A percentile compares a stretch with the other conserved stretches of the same genome.
Evolutionary conservation across 106 monocot genomes (phyloP).

Genomic region (Dendrobium nobile): DNA sequence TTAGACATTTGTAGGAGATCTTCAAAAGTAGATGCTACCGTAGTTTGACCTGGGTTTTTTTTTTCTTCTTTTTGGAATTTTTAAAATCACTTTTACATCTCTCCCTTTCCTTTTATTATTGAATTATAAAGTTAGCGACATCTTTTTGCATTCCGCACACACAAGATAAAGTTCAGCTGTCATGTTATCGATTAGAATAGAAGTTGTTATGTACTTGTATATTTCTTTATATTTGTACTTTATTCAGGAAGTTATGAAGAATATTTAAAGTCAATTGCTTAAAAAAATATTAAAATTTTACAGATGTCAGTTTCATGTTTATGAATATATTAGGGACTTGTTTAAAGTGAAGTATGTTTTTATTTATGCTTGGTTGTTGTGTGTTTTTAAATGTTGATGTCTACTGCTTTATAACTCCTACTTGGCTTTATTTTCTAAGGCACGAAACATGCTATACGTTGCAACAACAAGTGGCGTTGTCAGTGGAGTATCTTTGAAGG

Average conservation of each 20-base stretch:
- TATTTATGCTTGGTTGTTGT: background rate
- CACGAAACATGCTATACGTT: constrained; percentile 51
- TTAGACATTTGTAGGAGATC: too few species aligned
- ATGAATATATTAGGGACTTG: background rate
- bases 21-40: too few species aligned
- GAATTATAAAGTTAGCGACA: too few species aligned
- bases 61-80: too few species aligned
- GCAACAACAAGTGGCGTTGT: constrained; percentile 79
- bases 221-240: too few species aligned
- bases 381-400: background rate
- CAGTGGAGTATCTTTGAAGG: constrained; percentile 66
- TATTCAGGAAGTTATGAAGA: background rate
- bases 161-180: too few species aligned
- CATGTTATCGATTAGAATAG: too few species aligned
- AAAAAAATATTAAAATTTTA: background rate
- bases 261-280: background rate
- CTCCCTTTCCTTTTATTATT: too few species aligned
- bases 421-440: constrained; percentile 16
- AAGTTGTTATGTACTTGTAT: too few species aligned
- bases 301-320: background rate
- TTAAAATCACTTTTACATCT: too few species aligned
- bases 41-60: too few species aligned
- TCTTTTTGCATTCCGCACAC: too few species aligned
- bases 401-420: background rate
- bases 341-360: background rate